Conservation (phyloP, 768 basidiomycete genomes). For the Suillus lakei region DNA sequence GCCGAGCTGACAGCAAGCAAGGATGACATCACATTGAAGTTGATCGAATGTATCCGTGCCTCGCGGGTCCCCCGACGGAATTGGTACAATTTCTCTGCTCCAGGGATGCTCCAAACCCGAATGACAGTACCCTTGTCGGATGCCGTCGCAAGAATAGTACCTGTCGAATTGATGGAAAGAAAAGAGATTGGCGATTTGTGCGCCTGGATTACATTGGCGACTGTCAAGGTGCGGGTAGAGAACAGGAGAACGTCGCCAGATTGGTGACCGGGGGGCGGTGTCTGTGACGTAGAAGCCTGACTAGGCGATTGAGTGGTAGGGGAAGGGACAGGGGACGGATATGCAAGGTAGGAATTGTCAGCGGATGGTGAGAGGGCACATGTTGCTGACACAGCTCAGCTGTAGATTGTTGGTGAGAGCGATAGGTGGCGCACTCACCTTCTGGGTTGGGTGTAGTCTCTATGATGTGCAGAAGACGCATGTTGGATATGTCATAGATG, state of each 20-base stretch:
- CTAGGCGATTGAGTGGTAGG: constrained; percentile 63
- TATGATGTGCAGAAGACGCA: constrained; percentile 96
- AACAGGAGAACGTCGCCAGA: constrained; percentile 93
- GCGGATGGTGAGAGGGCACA: constrained; percentile 94
- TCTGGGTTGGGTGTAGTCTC: constrained; percentile 97
- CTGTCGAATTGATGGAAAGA: constrained; percentile 83
- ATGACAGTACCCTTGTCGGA: constrained; percentile 97
- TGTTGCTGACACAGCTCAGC: constrained; percentile 63
- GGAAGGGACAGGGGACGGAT: constrained; percentile 92
- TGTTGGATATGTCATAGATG: constrained; percentile 98
- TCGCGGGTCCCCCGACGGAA: constrained; percentile 91
- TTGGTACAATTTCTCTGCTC: constrained; percentile 93
- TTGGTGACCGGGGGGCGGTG: constrained; percentile 48
- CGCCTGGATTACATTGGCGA: constrained; percentile 95
- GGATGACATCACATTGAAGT: constrained; percentile 82
- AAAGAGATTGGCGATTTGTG: constrained; percentile 94
- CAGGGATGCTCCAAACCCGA: constrained; percentile 89
- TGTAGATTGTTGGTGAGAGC: constrained; percentile 8
- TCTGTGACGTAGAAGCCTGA: constrained; percentile 39
- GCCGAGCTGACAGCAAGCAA: constrained; percentile 91
- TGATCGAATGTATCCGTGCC: constrained; percentile 82
- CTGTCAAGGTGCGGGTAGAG: constrained; percentile 88
- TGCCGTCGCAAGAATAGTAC: constrained; percentile 90
- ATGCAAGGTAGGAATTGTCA: constrained; percentile 93
- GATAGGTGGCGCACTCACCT: constrained; percentile 50